These are phyloP conservation scores for Erysimum pusillum DNA, from an alignment of 441 rosid genomes.

Conservation along the genomic window DNA sequence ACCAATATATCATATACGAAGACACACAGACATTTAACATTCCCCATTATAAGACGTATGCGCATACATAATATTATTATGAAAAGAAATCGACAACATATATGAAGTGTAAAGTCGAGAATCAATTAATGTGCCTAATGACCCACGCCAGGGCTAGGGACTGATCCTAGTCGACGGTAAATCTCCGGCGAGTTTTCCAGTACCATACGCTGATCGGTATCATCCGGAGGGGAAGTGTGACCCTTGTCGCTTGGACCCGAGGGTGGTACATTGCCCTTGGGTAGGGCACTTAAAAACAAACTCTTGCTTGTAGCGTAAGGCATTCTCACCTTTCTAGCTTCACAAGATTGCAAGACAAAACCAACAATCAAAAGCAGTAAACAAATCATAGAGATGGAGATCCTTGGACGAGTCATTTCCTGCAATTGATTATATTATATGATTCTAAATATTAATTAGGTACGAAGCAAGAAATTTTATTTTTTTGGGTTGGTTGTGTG, in stretches of 20 bases:
- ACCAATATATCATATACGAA: slow-evolving; percentile 1
- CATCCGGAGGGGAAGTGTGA: slow-evolving; percentile 43
- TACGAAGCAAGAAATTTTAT: neutral
- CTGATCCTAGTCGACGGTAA: slow-evolving; percentile 37
- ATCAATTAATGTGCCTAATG: slow-evolving; percentile 33
- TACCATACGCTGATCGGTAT: slow-evolving; percentile 23
- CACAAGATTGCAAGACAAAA: slow-evolving; percentile 36
- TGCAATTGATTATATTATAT: neutral
- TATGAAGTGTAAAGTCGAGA: neutral
- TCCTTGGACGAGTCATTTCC: slow-evolving; percentile 38
- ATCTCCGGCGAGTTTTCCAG: slow-evolving; percentile 36
- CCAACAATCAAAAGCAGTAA: slow-evolving; percentile 32
- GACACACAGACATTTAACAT: slow-evolving; percentile 28
- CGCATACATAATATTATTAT: neutral
- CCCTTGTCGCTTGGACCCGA: slow-evolving; percentile 48
- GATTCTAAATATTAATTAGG: neutral
- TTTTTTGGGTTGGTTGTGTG: slow-evolving; percentile 4
- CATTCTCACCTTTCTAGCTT: slow-evolving; percentile 36
- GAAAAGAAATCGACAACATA: neutral
- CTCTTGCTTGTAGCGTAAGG: slow-evolving; percentile 43
- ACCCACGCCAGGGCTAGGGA: slow-evolving; percentile 52
- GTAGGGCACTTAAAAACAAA: slow-evolving; percentile 44
- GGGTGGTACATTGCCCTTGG: slow-evolving; percentile 49
- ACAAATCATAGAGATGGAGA: slow-evolving; percentile 20
- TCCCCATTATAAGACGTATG: slow-evolving; percentile 1